Conservation (phyloP, 441 rosid species). For the Syzygium malaccense region DNA sequence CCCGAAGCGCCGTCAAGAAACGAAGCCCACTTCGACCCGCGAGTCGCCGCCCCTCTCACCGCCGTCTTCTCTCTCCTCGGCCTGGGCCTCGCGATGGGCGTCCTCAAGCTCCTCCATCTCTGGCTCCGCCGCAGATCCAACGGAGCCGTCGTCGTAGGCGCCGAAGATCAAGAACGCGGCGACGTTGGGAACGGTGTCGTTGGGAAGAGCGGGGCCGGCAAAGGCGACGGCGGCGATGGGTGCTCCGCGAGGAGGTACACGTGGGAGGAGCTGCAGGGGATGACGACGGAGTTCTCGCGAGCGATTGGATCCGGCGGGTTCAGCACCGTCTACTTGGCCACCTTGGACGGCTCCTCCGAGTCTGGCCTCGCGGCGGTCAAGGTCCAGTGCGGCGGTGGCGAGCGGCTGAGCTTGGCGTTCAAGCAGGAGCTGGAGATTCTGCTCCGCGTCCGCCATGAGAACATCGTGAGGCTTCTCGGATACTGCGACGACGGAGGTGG, state of each 20-base stretch:
- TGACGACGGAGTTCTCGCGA: slow-evolving; percentile 41
- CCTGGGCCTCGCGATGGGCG: slow-evolving; percentile 31
- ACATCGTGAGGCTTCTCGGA: slow-evolving; percentile 71
- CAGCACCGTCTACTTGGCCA: slow-evolving; percentile 65
- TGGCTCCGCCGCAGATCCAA: slow-evolving; percentile 3
- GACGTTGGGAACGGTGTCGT: background rate
- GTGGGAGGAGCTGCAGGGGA: slow-evolving; percentile 47
- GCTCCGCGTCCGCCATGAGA: slow-evolving; percentile 48
- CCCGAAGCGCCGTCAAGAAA: background rate
- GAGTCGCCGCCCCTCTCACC: background rate
- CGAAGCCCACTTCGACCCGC: background rate
- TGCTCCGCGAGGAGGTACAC: slow-evolving; percentile 21
- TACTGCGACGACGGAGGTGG: slow-evolving; percentile 61
- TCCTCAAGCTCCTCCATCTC: slow-evolving; percentile 22
- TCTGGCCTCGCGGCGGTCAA: slow-evolving; percentile 45
- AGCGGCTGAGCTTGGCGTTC: slow-evolving; percentile 50
- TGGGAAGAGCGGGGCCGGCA: background rate
- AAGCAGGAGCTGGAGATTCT: slow-evolving; percentile 68
- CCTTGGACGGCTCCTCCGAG: slow-evolving; percentile 7
- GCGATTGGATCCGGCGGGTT: slow-evolving; percentile 76
- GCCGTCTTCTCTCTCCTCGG: background rate
- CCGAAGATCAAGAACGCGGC: background rate
- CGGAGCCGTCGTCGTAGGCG: background rate
- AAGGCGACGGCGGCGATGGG: background rate
- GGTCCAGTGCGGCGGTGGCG: slow-evolving; percentile 45